These are phyloP conservation scores for Fusarium albidum DNA, from an alignment of 2,329 filamentous ascomycete species.

Conservation along the genomic window DNA sequence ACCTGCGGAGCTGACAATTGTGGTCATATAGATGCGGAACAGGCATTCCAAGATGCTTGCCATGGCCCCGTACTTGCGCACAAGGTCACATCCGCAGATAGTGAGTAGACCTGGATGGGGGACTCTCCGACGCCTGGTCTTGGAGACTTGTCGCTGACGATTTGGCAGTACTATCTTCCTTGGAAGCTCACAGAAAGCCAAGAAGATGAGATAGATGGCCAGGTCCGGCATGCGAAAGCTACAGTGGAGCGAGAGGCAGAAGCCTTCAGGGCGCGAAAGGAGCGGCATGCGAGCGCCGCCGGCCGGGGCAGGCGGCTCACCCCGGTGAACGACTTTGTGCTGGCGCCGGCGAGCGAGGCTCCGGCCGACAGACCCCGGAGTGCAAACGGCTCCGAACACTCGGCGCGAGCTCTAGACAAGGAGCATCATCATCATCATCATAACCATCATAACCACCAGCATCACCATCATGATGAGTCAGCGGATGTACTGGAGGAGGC, in stretches of 20 bases:
- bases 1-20: constrained; percentile 25
- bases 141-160: constrained; percentile 13
- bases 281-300: constrained; percentile 45
- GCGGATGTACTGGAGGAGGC: constrained; percentile 83
- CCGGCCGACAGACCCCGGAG: constrained; percentile 11
- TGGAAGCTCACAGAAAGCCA: constrained; percentile 78
- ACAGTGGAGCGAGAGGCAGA: constrained; percentile 70
- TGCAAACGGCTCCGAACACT: constrained; percentile 12
- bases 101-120: constrained; percentile 62
- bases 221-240: constrained; percentile 71
- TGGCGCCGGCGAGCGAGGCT: constrained; percentile 16
- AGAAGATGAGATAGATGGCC: constrained; percentile 73
- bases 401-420: constrained; percentile 17
- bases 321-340: constrained; percentile 26
- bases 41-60: constrained; percentile 77
- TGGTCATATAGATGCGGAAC: constrained; percentile 73
- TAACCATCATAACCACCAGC: constrained; percentile 39
- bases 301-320: constrained; percentile 17
- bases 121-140: neutral
- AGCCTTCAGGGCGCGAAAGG: constrained; percentile 64
- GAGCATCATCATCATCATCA: constrained; percentile 20
- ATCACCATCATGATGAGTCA: constrained; percentile 70
- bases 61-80: constrained; percentile 77
- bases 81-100: constrained; percentile 74
- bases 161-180: constrained; percentile 82